These are phyloP conservation scores for Plasmodium coatneyi DNA, from an alignment of 169 alveolate genomes.

Conservation along the genomic window DNA sequence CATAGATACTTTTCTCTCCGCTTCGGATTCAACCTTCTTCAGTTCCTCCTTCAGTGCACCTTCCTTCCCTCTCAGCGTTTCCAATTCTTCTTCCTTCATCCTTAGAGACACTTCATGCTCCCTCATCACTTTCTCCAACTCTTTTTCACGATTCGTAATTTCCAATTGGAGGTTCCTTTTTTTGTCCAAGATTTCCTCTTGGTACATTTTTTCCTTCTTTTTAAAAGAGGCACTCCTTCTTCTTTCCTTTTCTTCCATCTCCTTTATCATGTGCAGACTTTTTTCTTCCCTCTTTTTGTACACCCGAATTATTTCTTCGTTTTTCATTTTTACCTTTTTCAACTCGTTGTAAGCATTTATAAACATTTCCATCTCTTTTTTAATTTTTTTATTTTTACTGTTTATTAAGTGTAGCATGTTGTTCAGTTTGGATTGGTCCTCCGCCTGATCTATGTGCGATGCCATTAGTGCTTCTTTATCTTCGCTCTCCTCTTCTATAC, in stretches of 20 bases:
- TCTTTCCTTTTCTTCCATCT: conserved; percentile 31
- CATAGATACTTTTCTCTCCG: neutral
- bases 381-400: conserved; percentile 31
- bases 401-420: conserved; percentile 17
- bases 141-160: conserved; percentile 24
- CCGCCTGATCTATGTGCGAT: neutral
- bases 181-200: conserved; percentile 22
- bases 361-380: conserved; percentile 31
- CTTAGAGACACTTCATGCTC: conserved; percentile 11
- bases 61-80: conserved; percentile 13
- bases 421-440: conserved; percentile 11
- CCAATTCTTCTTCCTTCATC: conserved; percentile 17
- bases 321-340: conserved; percentile 34
- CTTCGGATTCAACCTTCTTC: conserved; percentile 33
- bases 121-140: conserved; percentile 2
- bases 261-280: conserved; percentile 4
- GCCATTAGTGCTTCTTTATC: neutral
- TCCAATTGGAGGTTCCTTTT: conserved; percentile 14
- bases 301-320: conserved; percentile 41
- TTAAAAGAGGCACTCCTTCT: conserved; percentile 5
- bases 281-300: conserved; percentile 50
- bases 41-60: conserved; percentile 28
- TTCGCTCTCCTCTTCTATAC: neutral
- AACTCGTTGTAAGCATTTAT: neutral
- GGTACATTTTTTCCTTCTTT: conserved; percentile 56